Evolutionary conservation across 2,329 filamentous ascomycete species (phyloP), one percentile per base, ranked within the genome.

Genomic region (Xenoacremonium recifei): DNA sequence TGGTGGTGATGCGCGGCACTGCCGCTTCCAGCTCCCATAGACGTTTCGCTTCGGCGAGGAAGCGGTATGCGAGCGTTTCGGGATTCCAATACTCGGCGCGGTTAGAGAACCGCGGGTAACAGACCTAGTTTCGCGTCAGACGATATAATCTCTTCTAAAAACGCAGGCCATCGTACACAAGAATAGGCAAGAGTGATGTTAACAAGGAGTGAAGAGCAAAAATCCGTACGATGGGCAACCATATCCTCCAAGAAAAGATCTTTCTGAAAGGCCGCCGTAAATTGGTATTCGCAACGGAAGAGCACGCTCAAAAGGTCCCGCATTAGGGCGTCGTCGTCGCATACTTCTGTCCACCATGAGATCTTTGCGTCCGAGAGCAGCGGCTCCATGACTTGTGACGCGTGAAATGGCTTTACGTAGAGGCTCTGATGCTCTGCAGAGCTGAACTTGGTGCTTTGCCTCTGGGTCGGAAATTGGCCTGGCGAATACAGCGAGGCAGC

Each of bases 211-310:
- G 58, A 39, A 0, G 69, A 70, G 44, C 69, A 71, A 48, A 67
- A 70, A 12, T 62, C 55, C 0, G 43, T 37, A 1, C 49, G 47
- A 1, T 52, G 51, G 0, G 51, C 45, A 10, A 49, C 54, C 63
- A 71, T 62, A 20, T 71, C 68, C n/a, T 68, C 52, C 0, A 71
- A 42, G 21, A 72, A 69, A 1, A 52, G 53, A 19, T 68, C 65
- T 44, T 68, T 70, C 3, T 71, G 66, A 19, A 71, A 66, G 0
- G 53, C 52, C 0, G 62, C 51, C 1, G 60, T 59, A 48, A 59
- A 67, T 3, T 62, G 59, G 23, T 68, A 67, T 25, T 71, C 66
- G 43, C 61, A 63, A 2, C 57, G 58, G 5, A 67, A 51, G 10
- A 58, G 57, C 1, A 50, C 42, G 1, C 18, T 30, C 1, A 67